Conservation (phyloP, 2,329 filamentous ascomycete genomes). For the Neofusicoccum laricinum region DNA sequence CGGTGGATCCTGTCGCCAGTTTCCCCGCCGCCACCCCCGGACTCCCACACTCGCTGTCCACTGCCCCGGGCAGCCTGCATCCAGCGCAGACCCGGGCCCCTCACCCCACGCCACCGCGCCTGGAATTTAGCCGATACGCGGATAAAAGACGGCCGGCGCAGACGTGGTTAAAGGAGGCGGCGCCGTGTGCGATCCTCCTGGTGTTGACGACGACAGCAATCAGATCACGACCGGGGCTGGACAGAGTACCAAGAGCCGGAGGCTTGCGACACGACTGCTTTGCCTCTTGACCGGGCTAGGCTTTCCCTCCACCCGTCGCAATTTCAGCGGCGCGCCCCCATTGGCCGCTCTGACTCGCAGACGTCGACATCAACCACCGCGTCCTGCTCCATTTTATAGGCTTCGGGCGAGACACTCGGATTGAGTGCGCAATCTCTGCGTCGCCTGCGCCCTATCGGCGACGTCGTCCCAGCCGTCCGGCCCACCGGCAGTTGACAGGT, state of each 20-base stretch:
- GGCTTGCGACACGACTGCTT: background rate
- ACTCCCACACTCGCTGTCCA: background rate
- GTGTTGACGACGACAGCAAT: background rate
- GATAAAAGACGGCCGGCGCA: background rate
- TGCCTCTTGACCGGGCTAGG: background rate
- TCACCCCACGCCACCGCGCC: background rate
- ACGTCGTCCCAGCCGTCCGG: background rate
- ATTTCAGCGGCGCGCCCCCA: background rate
- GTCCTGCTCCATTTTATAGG: background rate
- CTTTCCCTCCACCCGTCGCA: background rate
- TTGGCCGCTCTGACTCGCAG: conserved; percentile 4
- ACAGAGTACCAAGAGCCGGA: background rate
- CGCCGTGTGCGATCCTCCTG: background rate
- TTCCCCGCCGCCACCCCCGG: conserved; percentile 9
- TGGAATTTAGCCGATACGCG: conserved; percentile 12
- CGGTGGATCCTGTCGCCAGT: background rate
- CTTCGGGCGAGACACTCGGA: background rate
- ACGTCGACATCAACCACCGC: background rate
- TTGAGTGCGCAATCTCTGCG: background rate
- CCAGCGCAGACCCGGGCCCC: background rate
- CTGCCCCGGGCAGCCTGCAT: background rate
- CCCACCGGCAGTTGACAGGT: background rate
- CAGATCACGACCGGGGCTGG: background rate
- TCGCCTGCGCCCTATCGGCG: too few species aligned
- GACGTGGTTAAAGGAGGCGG: conserved; percentile 2